Conservation (phyloP, 208 protist species). For the Trypanosoma cruzi region DNA sequence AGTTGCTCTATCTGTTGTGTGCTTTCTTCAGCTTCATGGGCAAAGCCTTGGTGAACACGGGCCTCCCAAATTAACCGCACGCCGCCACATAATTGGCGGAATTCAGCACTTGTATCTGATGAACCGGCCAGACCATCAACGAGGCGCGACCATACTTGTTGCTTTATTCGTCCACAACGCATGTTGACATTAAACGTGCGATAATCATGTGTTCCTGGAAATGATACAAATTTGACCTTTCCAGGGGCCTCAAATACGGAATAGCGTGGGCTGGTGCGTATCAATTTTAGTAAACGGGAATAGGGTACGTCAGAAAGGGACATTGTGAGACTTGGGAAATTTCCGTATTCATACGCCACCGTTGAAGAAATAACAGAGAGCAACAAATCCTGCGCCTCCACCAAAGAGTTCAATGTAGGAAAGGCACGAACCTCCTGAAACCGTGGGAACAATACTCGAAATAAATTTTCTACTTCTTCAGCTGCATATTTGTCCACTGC, state of each 20-base stretch:
- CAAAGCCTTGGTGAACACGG: constrained; percentile 65
- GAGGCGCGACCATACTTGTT: constrained; percentile 39
- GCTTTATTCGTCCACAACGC: constrained; percentile 33
- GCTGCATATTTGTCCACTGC: constrained; percentile 36
- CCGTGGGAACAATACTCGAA: constrained; percentile 47
- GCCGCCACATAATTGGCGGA: constrained; percentile 25
- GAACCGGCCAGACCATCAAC: too few relatives aligned
- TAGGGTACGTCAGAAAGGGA: constrained; percentile 72
- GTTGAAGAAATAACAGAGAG: constrained; percentile 54
- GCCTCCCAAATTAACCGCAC: constrained; percentile 57
- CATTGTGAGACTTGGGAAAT: constrained; percentile 59
- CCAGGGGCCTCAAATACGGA: constrained; percentile 71
- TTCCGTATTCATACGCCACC: constrained; percentile 70
- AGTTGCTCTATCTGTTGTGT: constrained; percentile 47
- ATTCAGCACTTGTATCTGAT: background rate
- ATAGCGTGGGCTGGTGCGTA: constrained; percentile 42
- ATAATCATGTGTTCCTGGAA: constrained; percentile 85
- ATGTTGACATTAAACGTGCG: constrained; percentile 60
- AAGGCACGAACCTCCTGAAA: constrained; percentile 61
- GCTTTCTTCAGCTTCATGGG: constrained; percentile 57
- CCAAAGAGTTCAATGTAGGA: constrained; percentile 29
- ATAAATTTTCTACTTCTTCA: constrained; percentile 43
- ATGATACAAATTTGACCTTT: constrained; percentile 72
- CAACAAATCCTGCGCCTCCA: constrained; percentile 50
- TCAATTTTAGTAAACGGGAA: constrained; percentile 54